Base-by-base conservation (phyloP, 2,329 filamentous ascomycete genomes). In the Magnaporthiopsis incrustans region DNA sequence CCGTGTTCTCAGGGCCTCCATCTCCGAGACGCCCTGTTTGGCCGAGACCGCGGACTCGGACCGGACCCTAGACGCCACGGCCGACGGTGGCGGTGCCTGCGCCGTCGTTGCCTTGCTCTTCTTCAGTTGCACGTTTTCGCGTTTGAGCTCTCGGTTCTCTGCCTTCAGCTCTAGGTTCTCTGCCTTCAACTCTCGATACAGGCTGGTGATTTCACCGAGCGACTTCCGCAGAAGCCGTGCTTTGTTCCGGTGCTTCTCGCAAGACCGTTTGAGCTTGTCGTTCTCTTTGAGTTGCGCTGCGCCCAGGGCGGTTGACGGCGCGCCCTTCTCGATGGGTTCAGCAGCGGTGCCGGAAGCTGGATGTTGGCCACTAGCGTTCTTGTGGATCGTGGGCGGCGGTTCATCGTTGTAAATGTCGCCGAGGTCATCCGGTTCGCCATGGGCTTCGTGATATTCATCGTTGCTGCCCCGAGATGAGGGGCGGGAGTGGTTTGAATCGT, bases 121-220 rank as follows among this genome's bases (percentile, higher is more conserved):
- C 30, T 11, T 44, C 15, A 61, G 59, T 35, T 15, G 35, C 25
- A 70, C 62, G 8, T 4, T 15, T n/a, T 66, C n/a, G n/a, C 59
- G 62, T 14, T 8, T 44, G 27, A 63, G 35, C 62, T n/a, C n/a
- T n/a, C n/a, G n/a, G n/a, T n/a, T n/a, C n/a, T n/a, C n/a, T n/a
- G n/a, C n/a, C n/a, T n/a, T n/a, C n/a, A n/a, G n/a, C n/a, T n/a
- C n/a, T n/a, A n/a, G n/a, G n/a, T n/a, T n/a, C n/a, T n/a, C n/a
- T n/a, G 27, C 5, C 27, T 30, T 30, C 33, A 11, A 35, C 33
- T 35, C 33, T 35, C 33, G 33, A 35, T 12, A 35, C 1, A 12
- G 11, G 2, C 11, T 3, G 33, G 10, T 3, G 8, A 11, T 11
- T 1, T 12, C 12, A 11, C 12, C 3, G 1, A 35, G 33, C 12